Evolutionary conservation across 208 protist species (phyloP).

Genomic region (Leptomonas seymouri): DNA sequence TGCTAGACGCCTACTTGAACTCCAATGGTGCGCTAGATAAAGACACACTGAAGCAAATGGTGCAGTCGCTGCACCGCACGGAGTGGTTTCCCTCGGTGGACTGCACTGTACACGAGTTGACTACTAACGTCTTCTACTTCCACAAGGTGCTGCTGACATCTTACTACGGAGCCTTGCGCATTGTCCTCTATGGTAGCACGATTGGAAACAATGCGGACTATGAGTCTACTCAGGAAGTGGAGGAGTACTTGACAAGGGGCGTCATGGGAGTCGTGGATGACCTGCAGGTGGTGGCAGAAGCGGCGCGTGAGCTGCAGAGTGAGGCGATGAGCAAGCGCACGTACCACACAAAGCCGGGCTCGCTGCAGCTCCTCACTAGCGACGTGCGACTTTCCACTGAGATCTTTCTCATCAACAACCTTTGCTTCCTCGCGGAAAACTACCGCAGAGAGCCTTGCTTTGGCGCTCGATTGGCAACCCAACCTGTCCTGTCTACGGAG

Average conservation of each 20-base stretch:
- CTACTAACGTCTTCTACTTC: conserved; percentile 80
- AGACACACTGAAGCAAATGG: conserved; percentile 45
- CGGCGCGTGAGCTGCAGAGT: conserved; percentile 55
- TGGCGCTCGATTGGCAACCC: conserved; percentile 28
- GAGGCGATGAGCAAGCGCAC: conserved; percentile 28
- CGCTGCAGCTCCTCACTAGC: conserved; percentile 26
- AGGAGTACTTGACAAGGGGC: conserved; percentile 67
- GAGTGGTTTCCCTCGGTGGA: conserved; percentile 83
- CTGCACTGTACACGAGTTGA: conserved; percentile 78
- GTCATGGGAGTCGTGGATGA: conserved; percentile 69
- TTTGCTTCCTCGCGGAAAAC: conserved; percentile 70
- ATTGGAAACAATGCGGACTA: conserved; percentile 46
- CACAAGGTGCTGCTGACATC: conserved; percentile 78
- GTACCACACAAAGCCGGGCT: conserved; percentile 31
- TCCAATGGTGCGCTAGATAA: conserved; percentile 63
- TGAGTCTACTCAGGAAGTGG: conserved; percentile 56
- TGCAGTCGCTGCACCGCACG: conserved; percentile 38
- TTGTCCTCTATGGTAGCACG: conserved; percentile 63
- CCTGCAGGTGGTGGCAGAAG: conserved; percentile 62
- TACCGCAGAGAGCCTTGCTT: conserved; percentile 80
- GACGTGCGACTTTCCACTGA: conserved; percentile 41
- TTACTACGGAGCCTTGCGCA: conserved; percentile 78
- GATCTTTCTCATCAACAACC: conserved; percentile 86
- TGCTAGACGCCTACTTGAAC: conserved; percentile 66
- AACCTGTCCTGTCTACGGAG: conserved; percentile 1